Base-by-base conservation (phyloP, 2,329 filamentous ascomycete genomes). In the Hypoxylon sp. region DNA sequence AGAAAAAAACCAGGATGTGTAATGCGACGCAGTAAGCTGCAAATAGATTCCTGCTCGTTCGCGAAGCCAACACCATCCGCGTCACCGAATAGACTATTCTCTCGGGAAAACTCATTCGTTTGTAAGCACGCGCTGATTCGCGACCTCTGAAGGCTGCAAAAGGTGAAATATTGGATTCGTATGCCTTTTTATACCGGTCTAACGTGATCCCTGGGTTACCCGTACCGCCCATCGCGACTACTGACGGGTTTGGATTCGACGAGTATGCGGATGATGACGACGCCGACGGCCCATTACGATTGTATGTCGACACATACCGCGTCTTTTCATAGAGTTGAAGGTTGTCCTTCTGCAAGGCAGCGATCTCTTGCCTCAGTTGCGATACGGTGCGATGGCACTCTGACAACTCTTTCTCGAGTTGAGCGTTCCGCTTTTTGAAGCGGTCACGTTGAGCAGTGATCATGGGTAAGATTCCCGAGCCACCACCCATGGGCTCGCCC, bases 321-420 rank as follows among this genome's bases (percentile, higher is more conserved):
- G 95, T 97, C 86, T 98, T 99, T 81, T 99, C 96, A 80, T 99
- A 99, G 6, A 99, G 86, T 74, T 92, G 94, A 37, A 99, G 86
- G 78, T 99, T 99, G 81, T 99, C 96, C 79, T 94, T 97, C 78
- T 99, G 97, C 44, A 99, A 84, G 1, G 94, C 93, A 5, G 94
- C 91, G 67, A 98, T 90, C 79, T 99, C 96, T 74, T 97, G 93
- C 47, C 96, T 90, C 51, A 99, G 85, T 37, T 94, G 92, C 19
- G 94, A 95, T 22, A 98, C 90, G 0, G 88, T 92, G 51, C 89
- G 87, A 80, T 98, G 94, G 35, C 88, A 88, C 72, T 97, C 94
- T 5, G 94, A 94, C 9, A 98, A 85, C 77, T 98, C 95, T 67
- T 92, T 89, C 81, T 98, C 96, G 22, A 99, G 88, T 78, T 99